Percentiles rank a stretch among this genome's conserved stretches.
These are phyloP conservation scores for Kodamaea anthophila DNA, from an alignment of 1,139 yeast genomes.

Conservation along the genomic window DNA sequence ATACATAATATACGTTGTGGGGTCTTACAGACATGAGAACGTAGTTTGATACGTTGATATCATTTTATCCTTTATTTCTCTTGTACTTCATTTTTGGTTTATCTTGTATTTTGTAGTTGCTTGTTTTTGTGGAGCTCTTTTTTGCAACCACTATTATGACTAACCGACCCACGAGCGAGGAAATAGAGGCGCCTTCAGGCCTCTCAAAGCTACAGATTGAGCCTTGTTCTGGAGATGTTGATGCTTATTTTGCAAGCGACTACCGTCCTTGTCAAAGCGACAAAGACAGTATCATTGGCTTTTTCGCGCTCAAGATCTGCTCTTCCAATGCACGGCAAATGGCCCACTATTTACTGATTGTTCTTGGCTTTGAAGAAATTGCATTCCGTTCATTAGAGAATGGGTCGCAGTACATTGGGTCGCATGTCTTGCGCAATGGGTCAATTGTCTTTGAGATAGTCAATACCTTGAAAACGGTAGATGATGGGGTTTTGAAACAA, in stretches of 20 bases:
- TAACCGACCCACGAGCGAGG: no score
- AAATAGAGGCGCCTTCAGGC: no score
- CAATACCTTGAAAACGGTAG: constrained; percentile 15
- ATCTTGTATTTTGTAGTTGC: no score
- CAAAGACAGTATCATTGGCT: constrained; percentile 28
- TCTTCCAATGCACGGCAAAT: constrained; percentile 63
- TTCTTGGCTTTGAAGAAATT: constrained; percentile 58
- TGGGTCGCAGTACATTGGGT: constrained; percentile 48
- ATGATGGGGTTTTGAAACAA: no score
- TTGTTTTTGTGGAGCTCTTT: no score
- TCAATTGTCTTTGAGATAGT: constrained; percentile 46
- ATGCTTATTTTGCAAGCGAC: constrained; percentile 12
- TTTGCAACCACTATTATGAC: no score
- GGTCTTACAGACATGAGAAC: no score
- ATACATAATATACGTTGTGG: no score
- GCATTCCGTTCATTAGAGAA: constrained; percentile 68
- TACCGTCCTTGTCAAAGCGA: constrained; percentile 17
- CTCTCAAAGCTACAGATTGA: no score
- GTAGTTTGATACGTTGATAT: no score
- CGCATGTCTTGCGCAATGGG: constrained; percentile 60
- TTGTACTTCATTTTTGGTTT: no score
- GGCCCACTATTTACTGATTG: constrained; percentile 46
- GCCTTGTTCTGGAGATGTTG: constrained; percentile 1
- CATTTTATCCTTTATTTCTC: no score
- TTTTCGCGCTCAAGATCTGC: constrained; percentile 37